Evolutionary conservation across 257 asterid genomes (phyloP), one percentile per base, ranked within the genome.

Genomic region (Cordia subcordata): DNA sequence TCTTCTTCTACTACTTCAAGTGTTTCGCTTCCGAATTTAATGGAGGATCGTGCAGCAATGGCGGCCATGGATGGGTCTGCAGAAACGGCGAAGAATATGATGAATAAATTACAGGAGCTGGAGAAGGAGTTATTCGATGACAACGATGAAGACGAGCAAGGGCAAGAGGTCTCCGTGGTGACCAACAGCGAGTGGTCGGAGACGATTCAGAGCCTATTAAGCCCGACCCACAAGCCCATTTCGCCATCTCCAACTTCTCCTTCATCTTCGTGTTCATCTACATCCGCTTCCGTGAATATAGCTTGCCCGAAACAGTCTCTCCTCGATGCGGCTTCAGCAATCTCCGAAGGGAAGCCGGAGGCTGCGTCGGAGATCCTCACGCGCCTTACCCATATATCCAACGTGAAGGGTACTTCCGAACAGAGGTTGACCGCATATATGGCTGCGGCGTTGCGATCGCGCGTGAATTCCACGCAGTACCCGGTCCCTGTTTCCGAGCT

Each of bases 101-200:
- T 81, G 82, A 68, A 66, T 53, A 63, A 65, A 35, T 65, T 84
- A 13, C 82, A 70, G 10, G 86, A 84, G 70, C 75, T 84, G 17
- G 92, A 84, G 20, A 81, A 81, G 40, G 72, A 84, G 74, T 78
- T 84, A 8, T 66, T 81, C 5, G 78, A 72, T 12, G 93, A 84
- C 21, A 79, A 72, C 62, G 89, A 84, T 9, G 88, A 77, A 1
- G 68, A 18, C 51, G 53, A 47, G 10, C 61, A 49, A 13, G 76
- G 73, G 27, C 49, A 66, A 1, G 75, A 71, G 3, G 47, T 42
- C 11, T 81, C 84, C 4, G 78, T 56, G 20, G 65, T 84, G 2
- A 79, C 81, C 10, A 56, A 77, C 71, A 77, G 77, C 63, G 89
- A 75, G 64, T 84, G 89, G 86, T 81, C 85, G 8, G 82, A 77